A percentile compares a stretch with the other conserved stretches of the same genome.
These are phyloP conservation scores for Blastomyces parvus DNA, from an alignment of 2,329 filamentous ascomycete species.

Conservation along the genomic window DNA sequence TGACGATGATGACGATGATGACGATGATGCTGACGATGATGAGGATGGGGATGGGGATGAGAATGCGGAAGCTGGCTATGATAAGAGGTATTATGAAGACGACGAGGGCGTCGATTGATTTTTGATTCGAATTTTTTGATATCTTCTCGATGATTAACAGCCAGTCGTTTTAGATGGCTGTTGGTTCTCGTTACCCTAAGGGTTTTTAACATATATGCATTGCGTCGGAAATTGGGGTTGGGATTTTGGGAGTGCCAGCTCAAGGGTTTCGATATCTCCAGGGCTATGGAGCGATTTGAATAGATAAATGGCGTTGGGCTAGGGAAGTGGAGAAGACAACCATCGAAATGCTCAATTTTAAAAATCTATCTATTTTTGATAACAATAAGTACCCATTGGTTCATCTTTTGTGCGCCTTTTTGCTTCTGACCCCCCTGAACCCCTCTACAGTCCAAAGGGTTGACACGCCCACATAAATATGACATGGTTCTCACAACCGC, in stretches of 20 bases:
- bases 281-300: neutral
- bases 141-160: no score
- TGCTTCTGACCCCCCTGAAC: neutral
- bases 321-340: neutral
- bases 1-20: neutral
- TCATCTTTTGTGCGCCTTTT: neutral
- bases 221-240: neutral
- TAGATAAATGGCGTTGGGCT: neutral
- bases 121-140: neutral
- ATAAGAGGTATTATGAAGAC: neutral
- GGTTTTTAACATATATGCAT: neutral
- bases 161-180: no score
- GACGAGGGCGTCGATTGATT: conserved; percentile 4
- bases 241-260: neutral
- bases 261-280: neutral
- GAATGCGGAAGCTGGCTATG: neutral
- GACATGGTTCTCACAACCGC: conserved; percentile 51
- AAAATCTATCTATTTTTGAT: neutral
- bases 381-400: neutral
- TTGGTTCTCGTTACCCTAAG: no score
- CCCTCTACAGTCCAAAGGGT: neutral
- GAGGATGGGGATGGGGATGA: neutral
- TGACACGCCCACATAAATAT: neutral
- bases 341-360: neutral
- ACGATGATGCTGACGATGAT: conserved; percentile 12